Base-by-base conservation (phyloP, 371 early-diverging fungal genomes). In the Apophysomyces variabilis region DNA sequence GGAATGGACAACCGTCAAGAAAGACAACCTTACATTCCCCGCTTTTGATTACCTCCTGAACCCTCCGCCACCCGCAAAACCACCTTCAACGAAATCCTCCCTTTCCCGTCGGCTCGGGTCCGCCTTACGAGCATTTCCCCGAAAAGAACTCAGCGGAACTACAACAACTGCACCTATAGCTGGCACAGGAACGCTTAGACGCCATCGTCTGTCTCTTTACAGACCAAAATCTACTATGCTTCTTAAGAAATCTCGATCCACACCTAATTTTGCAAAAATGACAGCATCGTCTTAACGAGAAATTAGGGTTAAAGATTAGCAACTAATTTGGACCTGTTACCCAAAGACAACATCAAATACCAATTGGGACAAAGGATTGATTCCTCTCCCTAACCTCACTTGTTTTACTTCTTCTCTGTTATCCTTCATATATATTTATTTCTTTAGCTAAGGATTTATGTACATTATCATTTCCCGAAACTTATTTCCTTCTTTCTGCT, bases 121-220 rank as follows among this genome's bases (percentile, higher is more conserved):
- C 13, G 21, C 46, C 13, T 39, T 32, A 32, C 46, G 56, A 64
- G 54, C 63, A 7, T 18, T 64, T 16, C 57, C 64, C 37, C 47
- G 56, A 57, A 61, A 61, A 35, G 46, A 45, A 45, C n/a, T 13
- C 13, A 18, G 16, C 13, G 46, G 46, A 5, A 26, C 32, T 26
- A 26, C 32, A 26, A 26, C 32, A 26, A 26, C 32, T 2, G 32
- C 32, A 26, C 32, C 32, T 26, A 3, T 26, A 26, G 16, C 12
- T 4, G 46, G 46, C n/a, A 18, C 46, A n/a, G 46, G 46, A 18
- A 45, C n/a, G n/a, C 32, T 26, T 26, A 13, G 46, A 45, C 46
- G 46, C 46, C 54, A 57, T 57, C 64, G 64, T 7, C 26, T 64
- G 64, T 57, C 64, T 7, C 50, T 64, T 7, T 64, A 64, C 38